A percentile compares a stretch with the other conserved stretches of the same genome.
These are phyloP conservation scores for Lentithecium fluviatile DNA, from an alignment of 495 filamentous ascomycete species.

Conservation along the genomic window DNA sequence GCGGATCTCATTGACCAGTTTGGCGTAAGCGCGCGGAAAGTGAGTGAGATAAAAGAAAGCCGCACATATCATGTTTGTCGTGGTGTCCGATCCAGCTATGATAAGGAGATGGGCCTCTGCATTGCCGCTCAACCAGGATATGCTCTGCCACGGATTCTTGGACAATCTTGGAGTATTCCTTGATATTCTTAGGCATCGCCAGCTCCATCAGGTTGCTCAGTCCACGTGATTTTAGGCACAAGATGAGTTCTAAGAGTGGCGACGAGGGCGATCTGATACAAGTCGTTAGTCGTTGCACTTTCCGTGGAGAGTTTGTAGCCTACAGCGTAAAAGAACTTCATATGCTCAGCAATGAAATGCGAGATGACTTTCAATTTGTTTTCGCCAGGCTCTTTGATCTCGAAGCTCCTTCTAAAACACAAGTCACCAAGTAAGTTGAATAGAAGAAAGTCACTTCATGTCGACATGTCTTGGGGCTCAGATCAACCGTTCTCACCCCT, in stretches of 20 bases:
- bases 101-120: too few species aligned
- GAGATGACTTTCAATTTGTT: constrained; percentile 2
- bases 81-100: not conserved
- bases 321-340: constrained; percentile 6
- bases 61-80: not conserved
- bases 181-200: too few species aligned
- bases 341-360: not conserved
- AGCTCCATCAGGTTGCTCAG: too few species aligned
- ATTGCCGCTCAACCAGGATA: too few species aligned
- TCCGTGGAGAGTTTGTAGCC: too few species aligned
- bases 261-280: too few species aligned
- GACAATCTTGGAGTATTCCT: too few species aligned
- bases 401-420: constrained; percentile 65
- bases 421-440: constrained; percentile 74
- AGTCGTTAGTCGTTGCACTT: too few species aligned
- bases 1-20: not conserved
- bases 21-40: not conserved
- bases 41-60: not conserved
- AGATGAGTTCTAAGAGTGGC: too few species aligned
- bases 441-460: constrained; percentile 62
- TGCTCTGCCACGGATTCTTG: too few species aligned
- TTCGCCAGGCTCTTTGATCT: constrained; percentile 11
- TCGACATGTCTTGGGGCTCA: constrained; percentile 48
- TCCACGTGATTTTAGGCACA: too few species aligned
- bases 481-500: constrained; percentile 10